Evolutionary conservation across 192 early-diverging fungal genomes (phyloP).

Genomic region (Chytriomyces confervae): DNA sequence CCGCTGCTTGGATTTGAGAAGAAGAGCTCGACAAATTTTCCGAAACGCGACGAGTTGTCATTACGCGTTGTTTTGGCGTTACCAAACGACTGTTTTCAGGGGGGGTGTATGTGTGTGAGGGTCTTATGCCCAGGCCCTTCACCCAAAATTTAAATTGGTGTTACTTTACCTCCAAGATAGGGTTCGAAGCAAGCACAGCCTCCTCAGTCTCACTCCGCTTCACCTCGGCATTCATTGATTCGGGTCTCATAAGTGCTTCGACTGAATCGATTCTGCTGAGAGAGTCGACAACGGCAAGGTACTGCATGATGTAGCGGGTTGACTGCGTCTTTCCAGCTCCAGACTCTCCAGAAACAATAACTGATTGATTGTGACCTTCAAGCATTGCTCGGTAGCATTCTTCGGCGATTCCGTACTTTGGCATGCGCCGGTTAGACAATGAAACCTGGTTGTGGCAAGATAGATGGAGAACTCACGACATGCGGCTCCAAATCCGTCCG

Average conservation of each 20-base stretch:
- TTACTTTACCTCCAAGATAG: slow-evolving; percentile 80
- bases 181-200: slow-evolving; percentile 76
- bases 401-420: slow-evolving; percentile 84
- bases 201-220: slow-evolving; percentile 39
- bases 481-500: slow-evolving; percentile 88
- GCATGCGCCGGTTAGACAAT: not conserved
- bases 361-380: slow-evolving; percentile 87
- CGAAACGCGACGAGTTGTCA: slow-evolving; percentile 95
- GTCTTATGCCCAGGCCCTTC: not conserved
- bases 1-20: slow-evolving; percentile 43
- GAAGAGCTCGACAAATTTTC: slow-evolving; percentile 83
- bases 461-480: slow-evolving; percentile 43
- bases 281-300: slow-evolving; percentile 62
- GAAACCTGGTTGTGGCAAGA: not conserved
- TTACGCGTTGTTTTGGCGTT: slow-evolving; percentile 97
- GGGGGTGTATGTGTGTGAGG: not conserved
- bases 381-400: slow-evolving; percentile 93
- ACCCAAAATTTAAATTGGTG: too few species aligned
- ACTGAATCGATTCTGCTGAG: slow-evolving; percentile 26
- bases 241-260: slow-evolving; percentile 20
- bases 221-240: slow-evolving; percentile 10
- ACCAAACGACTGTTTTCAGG: slow-evolving; percentile 70
- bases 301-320: slow-evolving; percentile 92
- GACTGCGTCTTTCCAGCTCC: slow-evolving; percentile 93
- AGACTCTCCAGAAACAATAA: slow-evolving; percentile 91